Conservation (phyloP, 2,329 filamentous ascomycete species). For the Diaporthe velutina region DNA sequence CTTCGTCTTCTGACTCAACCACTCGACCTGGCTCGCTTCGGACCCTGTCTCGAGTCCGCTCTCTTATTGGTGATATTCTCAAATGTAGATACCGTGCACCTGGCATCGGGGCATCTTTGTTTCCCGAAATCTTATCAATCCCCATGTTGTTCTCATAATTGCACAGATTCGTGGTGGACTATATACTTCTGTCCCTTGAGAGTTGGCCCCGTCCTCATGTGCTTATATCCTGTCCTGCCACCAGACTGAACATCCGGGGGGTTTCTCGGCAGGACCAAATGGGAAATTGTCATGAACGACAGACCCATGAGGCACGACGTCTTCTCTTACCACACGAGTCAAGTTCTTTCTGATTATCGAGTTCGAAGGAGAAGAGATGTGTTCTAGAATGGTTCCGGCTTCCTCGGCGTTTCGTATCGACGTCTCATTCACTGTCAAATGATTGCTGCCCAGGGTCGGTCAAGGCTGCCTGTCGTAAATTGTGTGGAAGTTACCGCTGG, state of each 20-base stretch:
- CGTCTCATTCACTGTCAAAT: background rate
- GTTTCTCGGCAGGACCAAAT: background rate
- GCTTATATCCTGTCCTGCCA: background rate
- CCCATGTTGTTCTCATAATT: background rate
- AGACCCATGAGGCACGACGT: background rate
- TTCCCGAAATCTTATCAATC: background rate
- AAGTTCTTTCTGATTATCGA: background rate
- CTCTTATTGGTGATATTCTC: background rate
- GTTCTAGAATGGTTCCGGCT: conserved; percentile 9
- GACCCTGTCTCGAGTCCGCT: background rate
- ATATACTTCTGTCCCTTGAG: background rate
- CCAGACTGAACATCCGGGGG: background rate
- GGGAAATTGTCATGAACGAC: background rate
- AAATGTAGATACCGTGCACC: background rate
- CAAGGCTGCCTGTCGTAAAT: background rate
- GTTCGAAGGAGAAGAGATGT: background rate
- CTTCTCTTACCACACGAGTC: conserved; percentile 12
- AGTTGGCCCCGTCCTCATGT: background rate
- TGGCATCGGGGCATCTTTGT: background rate
- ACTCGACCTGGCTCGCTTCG: background rate
- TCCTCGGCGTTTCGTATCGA: conserved; percentile 3
- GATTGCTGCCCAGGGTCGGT: background rate
- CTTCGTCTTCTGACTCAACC: conserved; percentile 7
- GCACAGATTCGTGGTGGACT: background rate
- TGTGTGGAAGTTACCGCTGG: background rate